Percentiles rank a stretch among this genome's conserved stretches.
Conservation (phyloP, 345 rosid species). For the Erysimum cheiranthoides region DNA sequence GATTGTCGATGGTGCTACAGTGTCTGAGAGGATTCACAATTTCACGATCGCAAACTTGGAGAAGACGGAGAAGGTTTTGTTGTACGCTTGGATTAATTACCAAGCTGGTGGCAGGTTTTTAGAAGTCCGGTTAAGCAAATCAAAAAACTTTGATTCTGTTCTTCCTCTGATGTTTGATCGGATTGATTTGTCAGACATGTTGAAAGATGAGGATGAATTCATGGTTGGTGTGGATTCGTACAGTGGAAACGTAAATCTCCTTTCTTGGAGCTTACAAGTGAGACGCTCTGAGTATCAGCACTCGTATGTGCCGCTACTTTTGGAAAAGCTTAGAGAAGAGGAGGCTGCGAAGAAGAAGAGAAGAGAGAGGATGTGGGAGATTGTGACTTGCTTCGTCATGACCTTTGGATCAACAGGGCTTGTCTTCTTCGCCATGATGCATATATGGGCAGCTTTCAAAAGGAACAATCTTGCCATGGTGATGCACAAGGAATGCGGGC, state of each 20-base stretch:
- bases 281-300: conserved; percentile 63
- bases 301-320: conserved; percentile 43
- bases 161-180: conserved; percentile 52
- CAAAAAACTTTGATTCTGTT: conserved; percentile 48
- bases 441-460: conserved; percentile 71
- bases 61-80: conserved; percentile 44
- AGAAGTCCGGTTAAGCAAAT: conserved; percentile 67
- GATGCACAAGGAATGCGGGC: conserved; percentile 65
- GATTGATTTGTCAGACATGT: conserved; percentile 58
- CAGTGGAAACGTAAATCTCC: conserved; percentile 54
- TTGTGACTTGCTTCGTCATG: conserved; percentile 61
- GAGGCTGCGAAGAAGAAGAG: conserved; percentile 44
- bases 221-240: conserved; percentile 71
- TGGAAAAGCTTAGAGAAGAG: conserved; percentile 47
- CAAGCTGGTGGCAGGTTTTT: conserved; percentile 61
- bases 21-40: conserved; percentile 52
- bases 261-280: conserved; percentile 72
- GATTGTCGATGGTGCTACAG: conserved; percentile 54
- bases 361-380: conserved; percentile 55
- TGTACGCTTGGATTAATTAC: conserved; percentile 76
- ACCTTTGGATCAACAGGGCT: conserved; percentile 74
- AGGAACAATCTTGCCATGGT: conserved; percentile 56
- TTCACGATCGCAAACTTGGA: conserved; percentile 50
- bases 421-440: conserved; percentile 64
- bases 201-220: conserved; percentile 55